These are phyloP conservation scores for Lactarius deliciosus DNA, from an alignment of 768 basidiomycete genomes.

Conservation along the genomic window DNA sequence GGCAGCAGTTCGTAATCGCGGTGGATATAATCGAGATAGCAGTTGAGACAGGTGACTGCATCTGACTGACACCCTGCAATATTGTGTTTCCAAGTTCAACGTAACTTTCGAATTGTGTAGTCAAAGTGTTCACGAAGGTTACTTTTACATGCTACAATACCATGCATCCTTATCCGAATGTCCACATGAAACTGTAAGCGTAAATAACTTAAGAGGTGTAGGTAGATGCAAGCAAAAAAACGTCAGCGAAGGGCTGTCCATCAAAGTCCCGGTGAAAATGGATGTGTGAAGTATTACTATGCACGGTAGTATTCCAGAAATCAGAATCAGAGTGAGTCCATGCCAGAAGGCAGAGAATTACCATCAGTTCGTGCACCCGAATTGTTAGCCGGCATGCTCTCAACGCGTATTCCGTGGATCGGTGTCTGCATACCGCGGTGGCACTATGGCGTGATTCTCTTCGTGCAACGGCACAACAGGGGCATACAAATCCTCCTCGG, in stretches of 20 bases:
- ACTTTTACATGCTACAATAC: not conserved
- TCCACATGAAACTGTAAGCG: not conserved
- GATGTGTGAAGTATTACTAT: not conserved
- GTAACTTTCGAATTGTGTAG: too few species aligned
- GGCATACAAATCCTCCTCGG: not conserved
- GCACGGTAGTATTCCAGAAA: not conserved
- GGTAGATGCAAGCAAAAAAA: slow-evolving; percentile 3
- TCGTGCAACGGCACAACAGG: not conserved
- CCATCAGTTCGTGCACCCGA: not conserved
- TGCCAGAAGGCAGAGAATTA: not conserved
- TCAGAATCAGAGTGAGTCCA: not conserved
- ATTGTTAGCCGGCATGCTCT: not conserved
- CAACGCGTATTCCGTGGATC: slow-evolving; percentile 3
- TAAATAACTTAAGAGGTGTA: not conserved
- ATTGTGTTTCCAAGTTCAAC: not conserved
- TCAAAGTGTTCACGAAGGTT: too few species aligned
- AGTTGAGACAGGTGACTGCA: not conserved
- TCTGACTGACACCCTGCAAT: not conserved
- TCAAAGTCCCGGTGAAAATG: not conserved
- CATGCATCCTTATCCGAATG: not conserved
- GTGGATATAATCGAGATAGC: not conserved
- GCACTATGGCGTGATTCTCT: not conserved
- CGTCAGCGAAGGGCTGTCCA: not conserved
- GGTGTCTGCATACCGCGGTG: slow-evolving; percentile 2
- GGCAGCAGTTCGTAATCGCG: too few species aligned